phyloP scores from a whole-genome alignment of 495 filamentous ascomycete species.

The Penicillium bialowiezense region DNA sequence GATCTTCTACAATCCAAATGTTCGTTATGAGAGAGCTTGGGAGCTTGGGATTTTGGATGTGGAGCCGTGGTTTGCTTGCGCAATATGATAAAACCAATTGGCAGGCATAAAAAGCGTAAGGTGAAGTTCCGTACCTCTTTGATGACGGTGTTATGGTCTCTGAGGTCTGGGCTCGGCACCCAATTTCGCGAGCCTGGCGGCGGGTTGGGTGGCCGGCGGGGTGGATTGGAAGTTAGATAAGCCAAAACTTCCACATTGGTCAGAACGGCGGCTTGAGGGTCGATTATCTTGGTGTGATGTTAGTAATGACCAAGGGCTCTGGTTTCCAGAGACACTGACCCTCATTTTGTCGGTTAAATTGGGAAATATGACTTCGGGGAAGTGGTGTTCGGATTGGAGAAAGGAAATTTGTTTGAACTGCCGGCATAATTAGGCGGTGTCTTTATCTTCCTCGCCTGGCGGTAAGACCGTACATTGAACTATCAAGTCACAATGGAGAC shows the following conservation, averaged over 20 bases:
- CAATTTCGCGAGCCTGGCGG: conserved; percentile 39
- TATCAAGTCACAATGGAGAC: too few relatives aligned
- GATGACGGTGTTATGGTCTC: conserved; percentile 50
- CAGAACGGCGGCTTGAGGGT: conserved; percentile 59
- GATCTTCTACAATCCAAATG: not conserved
- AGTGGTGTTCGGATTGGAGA: conserved; percentile 1
- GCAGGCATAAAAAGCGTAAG: not conserved
- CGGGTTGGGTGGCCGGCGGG: conserved; percentile 39
- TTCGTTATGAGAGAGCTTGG: not conserved
- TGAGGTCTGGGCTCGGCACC: conserved; percentile 41
- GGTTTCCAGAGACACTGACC: conserved; percentile 12
- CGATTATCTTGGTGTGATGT: conserved; percentile 48
- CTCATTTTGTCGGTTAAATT: conserved; percentile 26
- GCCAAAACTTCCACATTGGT: conserved; percentile 64
- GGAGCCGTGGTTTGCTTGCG: not conserved
- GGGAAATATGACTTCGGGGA: conserved; percentile 1
- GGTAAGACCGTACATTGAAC: not conserved
- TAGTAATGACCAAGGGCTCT: not conserved
- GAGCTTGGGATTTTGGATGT: not conserved
- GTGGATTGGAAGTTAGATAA: conserved; percentile 51
- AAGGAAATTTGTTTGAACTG: conserved; percentile 27
- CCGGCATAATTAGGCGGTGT: conserved; percentile 18
- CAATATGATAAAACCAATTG: not conserved
- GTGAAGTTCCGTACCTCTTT: conserved; percentile 38
- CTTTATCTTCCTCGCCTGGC: conserved; percentile 3